Evolutionary conservation across 139 green algal genomes (phyloP), one percentile per base, ranked within the genome.

Genomic region (Spirogloea muscicola): DNA sequence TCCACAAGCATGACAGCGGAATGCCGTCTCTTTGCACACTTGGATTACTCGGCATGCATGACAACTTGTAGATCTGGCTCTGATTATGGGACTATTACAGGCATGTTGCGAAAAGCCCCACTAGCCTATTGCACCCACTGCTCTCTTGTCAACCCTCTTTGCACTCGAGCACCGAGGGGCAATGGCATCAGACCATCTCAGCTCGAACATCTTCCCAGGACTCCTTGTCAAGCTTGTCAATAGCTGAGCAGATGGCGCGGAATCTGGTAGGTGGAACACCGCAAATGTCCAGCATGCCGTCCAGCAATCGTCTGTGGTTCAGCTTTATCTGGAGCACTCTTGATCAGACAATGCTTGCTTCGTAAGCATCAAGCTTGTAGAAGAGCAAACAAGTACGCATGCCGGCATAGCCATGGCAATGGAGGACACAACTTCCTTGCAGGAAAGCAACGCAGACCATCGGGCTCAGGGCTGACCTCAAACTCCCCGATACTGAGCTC

Each of bases 151-250:
- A 16, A 52, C 13, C 13, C 44, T 16, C 44, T 52, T 52, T 16
- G 13, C 13, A n/a, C n/a, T n/a, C n/a, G n/a, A n/a, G n/a, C n/a
- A n/a, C n/a, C n/a, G 44, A 52, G n/a, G n/a, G n/a, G n/a, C n/a
- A n/a, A n/a, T n/a, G n/a, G n/a, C n/a, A n/a, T 55, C 21, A 18
- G 27, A 77, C 86, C 93, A 98, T 98, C 87, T 98, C 92, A 7
- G 52, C 29, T 4, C 81, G 76, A 40, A 95, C 90, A 13, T 62
- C 86, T 64, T 86, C 83, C 90, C 90, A 95, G 1, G 87, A 84
- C 86, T 94, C 91, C 87, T 98, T 98, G 86, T 98, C 93, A 29
- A 98, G 89, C 87, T 98, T 98, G 86, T 98, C 93, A 44, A 98
- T 96, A 40, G 93, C 91, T 29, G 87, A 94, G 86, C 91, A 95